phyloP scores from a whole-genome alignment of 257 asterid genomes.

The Ballota nigra region DNA sequence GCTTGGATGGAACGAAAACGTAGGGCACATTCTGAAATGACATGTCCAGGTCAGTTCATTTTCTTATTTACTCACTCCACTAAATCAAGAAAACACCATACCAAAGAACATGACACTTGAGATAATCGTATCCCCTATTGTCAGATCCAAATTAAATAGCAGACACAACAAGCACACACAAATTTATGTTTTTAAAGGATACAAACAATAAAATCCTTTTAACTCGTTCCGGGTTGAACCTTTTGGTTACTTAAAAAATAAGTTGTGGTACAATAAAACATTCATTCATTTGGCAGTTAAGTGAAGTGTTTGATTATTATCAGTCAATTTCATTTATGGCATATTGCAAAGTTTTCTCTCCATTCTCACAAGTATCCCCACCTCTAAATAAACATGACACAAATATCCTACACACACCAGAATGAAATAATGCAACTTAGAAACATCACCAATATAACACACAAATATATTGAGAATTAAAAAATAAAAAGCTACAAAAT shows the following conservation, averaged over 20 bases:
- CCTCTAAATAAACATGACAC: neutral
- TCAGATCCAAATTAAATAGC: neutral
- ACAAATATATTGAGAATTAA: neutral
- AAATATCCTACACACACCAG: neutral
- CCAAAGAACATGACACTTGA: neutral
- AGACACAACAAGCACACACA: no score
- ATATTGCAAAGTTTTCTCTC: neutral
- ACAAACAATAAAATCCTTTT: neutral
- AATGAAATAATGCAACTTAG: neutral
- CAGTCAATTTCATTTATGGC: neutral
- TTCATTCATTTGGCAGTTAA: neutral
- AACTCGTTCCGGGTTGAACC: neutral
- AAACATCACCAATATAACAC: neutral
- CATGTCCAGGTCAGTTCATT: neutral
- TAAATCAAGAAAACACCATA: neutral
- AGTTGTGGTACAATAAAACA: neutral
- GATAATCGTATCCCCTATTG: neutral
- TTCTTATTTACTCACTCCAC: neutral
- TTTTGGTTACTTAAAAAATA: neutral
- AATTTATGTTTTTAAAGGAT: neutral
- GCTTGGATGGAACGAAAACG: slow-evolving; percentile 73
- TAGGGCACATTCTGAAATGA: slow-evolving; percentile 61
- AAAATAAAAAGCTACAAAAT: neutral
- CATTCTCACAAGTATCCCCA: neutral
- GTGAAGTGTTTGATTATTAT: neutral